Conservation (phyloP, 257 asterid species). For the Capsicum chinense region DNA sequence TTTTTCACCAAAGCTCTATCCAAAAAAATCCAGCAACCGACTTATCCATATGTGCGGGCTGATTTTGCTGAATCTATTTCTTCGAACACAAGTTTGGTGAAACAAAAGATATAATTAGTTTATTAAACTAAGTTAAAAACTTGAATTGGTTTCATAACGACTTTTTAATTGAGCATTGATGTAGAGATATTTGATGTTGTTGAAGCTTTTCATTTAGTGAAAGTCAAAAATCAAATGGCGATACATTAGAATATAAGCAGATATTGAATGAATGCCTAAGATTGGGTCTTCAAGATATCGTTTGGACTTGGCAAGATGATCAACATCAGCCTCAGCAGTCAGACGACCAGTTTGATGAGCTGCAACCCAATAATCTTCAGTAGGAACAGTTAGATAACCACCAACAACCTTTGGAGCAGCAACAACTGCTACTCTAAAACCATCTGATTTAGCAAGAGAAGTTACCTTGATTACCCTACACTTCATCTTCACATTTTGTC, state of each 20-base stretch:
- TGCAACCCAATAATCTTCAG: not conserved
- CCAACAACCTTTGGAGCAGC: conserved; percentile 10
- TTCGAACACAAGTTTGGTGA: no score
- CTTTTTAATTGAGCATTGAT: conserved; percentile 47
- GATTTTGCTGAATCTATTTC: no score
- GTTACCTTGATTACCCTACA: conserved; percentile 45
- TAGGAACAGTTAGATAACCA: conserved; percentile 13
- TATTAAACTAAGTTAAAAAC: no score
- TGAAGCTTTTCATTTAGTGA: conserved; percentile 68
- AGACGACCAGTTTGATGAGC: conserved; percentile 7
- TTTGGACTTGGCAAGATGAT: conserved; percentile 78
- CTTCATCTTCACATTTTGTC: not conserved
- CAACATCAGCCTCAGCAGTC: conserved; percentile 37
- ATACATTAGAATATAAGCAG: conserved; percentile 69
- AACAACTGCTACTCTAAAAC: conserved; percentile 15
- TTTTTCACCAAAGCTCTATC: no score
- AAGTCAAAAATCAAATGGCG: conserved; percentile 75
- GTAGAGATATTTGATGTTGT: conserved; percentile 83
- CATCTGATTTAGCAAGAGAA: conserved; percentile 47
- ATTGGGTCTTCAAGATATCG: conserved; percentile 82
- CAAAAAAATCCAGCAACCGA: no score
- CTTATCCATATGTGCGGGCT: no score
- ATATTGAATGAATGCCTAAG: conserved; percentile 60
- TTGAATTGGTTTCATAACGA: no score
- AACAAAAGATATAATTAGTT: no score